Evolutionary conservation across 306 rosid species (phyloP).

Genomic region (Delonix regia): DNA sequence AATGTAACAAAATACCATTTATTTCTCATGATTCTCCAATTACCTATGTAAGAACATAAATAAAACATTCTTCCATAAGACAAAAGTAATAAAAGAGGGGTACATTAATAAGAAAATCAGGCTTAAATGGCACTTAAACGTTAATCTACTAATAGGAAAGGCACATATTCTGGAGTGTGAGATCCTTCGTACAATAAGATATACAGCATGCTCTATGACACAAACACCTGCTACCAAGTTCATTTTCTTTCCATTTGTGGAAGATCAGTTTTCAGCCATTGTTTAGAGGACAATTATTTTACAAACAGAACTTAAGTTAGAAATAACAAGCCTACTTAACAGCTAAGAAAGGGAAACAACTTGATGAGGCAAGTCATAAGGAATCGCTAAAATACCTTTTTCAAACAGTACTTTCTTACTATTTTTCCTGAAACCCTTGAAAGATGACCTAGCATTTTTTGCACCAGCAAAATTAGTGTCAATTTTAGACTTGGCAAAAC

Average conservation of each 20-base stretch:
- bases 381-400: slow-evolving; percentile 51
- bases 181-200: slow-evolving; percentile 9
- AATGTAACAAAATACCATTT: background rate
- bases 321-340: slow-evolving; percentile 25
- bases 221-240: slow-evolving; percentile 23
- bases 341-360: slow-evolving; percentile 32
- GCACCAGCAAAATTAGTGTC: slow-evolving; percentile 54
- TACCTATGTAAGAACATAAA: background rate
- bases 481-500: slow-evolving; percentile 54
- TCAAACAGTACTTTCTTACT: slow-evolving; percentile 61
- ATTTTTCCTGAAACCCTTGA: slow-evolving; percentile 61
- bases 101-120: slow-evolving; percentile 10
- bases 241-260: slow-evolving; percentile 5
- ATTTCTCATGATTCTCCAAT: background rate
- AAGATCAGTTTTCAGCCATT: slow-evolving; percentile 11
- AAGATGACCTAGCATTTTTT: slow-evolving; percentile 54
- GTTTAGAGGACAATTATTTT: slow-evolving; percentile 32
- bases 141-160: slow-evolving; percentile 19
- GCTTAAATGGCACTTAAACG: slow-evolving; percentile 24
- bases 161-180: slow-evolving; percentile 18
- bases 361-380: slow-evolving; percentile 27
- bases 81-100: slow-evolving; percentile 19
- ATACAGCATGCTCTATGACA: slow-evolving; percentile 22
- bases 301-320: slow-evolving; percentile 27
- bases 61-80: background rate